Conservation (phyloP, 2,329 filamentous ascomycete genomes). For the Beauveria sp. region DNA sequence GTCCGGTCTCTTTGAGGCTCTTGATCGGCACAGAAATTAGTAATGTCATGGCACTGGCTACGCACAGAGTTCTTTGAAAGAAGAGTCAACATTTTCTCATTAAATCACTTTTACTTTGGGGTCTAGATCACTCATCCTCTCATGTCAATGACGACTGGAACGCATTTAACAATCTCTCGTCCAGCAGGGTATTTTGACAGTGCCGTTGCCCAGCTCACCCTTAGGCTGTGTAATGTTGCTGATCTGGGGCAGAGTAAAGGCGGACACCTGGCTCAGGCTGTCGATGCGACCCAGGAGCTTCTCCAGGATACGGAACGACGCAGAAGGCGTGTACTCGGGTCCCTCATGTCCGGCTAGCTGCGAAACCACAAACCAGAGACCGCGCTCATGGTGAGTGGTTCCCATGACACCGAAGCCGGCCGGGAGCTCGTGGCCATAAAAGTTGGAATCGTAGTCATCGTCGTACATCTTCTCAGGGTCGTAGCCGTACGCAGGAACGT, state of each 20-base stretch:
- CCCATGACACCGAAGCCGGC: conserved; percentile 63
- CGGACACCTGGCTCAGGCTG: conserved; percentile 35
- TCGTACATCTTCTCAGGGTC: conserved; percentile 33
- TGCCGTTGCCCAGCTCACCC: conserved; percentile 18
- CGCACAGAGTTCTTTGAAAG: too few species aligned
- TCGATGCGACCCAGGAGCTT: conserved; percentile 64
- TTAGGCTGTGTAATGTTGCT: conserved; percentile 14
- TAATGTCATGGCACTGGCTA: too few species aligned
- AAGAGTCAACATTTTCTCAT: too few species aligned
- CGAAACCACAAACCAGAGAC: conserved; percentile 63
- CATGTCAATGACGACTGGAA: neutral
- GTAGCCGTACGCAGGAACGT: conserved; percentile 43
- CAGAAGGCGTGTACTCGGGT: conserved; percentile 60
- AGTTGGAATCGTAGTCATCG: conserved; percentile 14
- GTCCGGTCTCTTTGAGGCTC: neutral
- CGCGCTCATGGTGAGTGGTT: conserved; percentile 63
- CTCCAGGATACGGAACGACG: conserved; percentile 65
- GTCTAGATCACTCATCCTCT: neutral
- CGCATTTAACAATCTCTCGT: conserved; percentile 14
- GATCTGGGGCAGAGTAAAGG: conserved; percentile 28
- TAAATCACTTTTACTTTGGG: too few species aligned
- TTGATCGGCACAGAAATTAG: neutral
- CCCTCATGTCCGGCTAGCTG: conserved; percentile 60
- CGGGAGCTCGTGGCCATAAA: conserved; percentile 35
- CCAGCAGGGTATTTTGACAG: conserved; percentile 24